These are phyloP conservation scores for Casaregolazyma suthepensis DNA, from an alignment of 1,139 yeast genomes.

Conservation along the genomic window DNA sequence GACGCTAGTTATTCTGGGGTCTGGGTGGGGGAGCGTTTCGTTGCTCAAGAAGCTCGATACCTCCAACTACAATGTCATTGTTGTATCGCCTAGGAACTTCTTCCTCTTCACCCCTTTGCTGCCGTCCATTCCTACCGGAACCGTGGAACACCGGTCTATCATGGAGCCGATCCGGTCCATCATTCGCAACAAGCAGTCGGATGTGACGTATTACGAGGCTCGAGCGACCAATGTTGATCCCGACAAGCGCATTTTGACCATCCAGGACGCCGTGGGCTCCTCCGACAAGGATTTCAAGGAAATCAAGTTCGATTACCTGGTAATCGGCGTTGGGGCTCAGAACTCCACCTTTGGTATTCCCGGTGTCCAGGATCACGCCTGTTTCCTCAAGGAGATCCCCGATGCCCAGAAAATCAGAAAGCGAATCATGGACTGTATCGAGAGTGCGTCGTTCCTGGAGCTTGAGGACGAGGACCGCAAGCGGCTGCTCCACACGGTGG, in stretches of 20 bases:
- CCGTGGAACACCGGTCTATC: slow-evolving; percentile 84
- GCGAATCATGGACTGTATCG: slow-evolving; percentile 73
- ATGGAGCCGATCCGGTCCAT: slow-evolving; percentile 78
- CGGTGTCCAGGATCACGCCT: slow-evolving; percentile 83
- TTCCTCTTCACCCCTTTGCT: slow-evolving; percentile 89
- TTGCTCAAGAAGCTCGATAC: slow-evolving; percentile 82
- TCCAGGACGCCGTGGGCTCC: slow-evolving; percentile 40
- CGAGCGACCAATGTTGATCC: slow-evolving; percentile 83
- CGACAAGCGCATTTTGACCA: slow-evolving; percentile 50
- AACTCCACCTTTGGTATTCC: slow-evolving; percentile 91
- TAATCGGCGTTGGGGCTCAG: slow-evolving; percentile 87
- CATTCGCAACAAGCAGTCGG: slow-evolving; percentile 66
- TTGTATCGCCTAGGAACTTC: slow-evolving; percentile 91
- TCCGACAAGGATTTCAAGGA: slow-evolving; percentile 15
- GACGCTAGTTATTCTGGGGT: slow-evolving; percentile 81
- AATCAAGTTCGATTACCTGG: slow-evolving; percentile 66
- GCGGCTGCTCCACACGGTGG: slow-evolving; percentile 74
- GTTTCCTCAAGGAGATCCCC: slow-evolving; percentile 78
- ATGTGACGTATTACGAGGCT: slow-evolving; percentile 83
- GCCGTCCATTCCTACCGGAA: slow-evolving; percentile 92
- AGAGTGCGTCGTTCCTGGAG: slow-evolving; percentile 74
- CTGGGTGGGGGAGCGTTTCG: slow-evolving; percentile 92
- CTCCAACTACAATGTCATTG: slow-evolving; percentile 76
- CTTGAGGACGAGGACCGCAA: slow-evolving; percentile 71
- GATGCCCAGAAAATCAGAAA: slow-evolving; percentile 75